Conservation (phyloP, 2,329 filamentous ascomycete genomes). For the Aspergillus neoniger region DNA sequence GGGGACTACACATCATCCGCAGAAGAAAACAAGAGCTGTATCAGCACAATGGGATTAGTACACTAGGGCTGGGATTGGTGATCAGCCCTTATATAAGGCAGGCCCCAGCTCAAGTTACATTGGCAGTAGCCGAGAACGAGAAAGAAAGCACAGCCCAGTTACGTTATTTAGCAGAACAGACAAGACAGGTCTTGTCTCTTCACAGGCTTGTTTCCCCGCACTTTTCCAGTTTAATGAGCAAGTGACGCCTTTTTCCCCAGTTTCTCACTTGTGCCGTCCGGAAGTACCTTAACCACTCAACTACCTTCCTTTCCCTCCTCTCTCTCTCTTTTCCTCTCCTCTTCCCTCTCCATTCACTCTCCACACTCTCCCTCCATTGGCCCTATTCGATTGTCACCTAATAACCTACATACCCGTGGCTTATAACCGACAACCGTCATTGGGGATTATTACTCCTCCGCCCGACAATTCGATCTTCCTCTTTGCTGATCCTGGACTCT, state of each 20-base stretch:
- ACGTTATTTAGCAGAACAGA: conserved; percentile 4
- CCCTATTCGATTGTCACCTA: conserved; percentile 15
- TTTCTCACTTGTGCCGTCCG: conserved; percentile 14
- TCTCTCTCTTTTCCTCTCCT: conserved; percentile 14
- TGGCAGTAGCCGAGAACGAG: neutral
- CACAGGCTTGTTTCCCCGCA: conserved; percentile 23
- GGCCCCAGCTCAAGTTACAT: neutral
- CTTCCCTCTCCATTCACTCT: conserved; percentile 9
- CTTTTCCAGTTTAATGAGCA: conserved; percentile 5
- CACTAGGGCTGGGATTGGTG: conserved; percentile 7
- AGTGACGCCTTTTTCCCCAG: conserved; percentile 22
- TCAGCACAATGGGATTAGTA: conserved; percentile 4
- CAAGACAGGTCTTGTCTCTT: neutral
- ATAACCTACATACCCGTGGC: conserved; percentile 10
- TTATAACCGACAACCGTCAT: conserved; percentile 12
- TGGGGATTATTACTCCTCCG: conserved; percentile 19
- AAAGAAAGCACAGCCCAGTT: neutral
- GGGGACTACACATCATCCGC: conserved; percentile 1
- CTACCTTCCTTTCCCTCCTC: conserved; percentile 9
- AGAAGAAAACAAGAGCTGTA: conserved; percentile 1
- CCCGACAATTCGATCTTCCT: conserved; percentile 14
- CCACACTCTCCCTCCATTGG: conserved; percentile 14
- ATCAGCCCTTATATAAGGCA: neutral
- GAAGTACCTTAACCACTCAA: conserved; percentile 1
- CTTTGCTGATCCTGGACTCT: conserved; percentile 19